phyloP scores from a whole-genome alignment of 257 asterid genomes.

The Nicotiana otophora region DNA sequence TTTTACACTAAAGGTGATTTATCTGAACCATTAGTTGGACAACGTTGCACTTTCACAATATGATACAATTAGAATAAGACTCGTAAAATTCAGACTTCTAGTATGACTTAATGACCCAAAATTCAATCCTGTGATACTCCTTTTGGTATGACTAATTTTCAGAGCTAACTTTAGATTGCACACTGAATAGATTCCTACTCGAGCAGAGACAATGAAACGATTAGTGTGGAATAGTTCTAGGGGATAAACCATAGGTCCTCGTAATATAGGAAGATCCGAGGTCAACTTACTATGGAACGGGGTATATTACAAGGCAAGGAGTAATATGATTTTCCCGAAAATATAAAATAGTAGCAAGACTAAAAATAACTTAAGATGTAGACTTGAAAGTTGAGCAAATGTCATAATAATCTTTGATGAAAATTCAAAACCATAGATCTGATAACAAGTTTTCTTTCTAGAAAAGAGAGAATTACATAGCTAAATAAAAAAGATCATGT shows the following conservation, averaged over 20 bases:
- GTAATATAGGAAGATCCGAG: neutral
- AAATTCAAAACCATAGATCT: neutral
- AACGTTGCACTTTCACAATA: neutral
- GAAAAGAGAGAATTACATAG: constrained; percentile 21
- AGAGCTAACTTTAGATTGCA: neutral
- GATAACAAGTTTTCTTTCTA: neutral
- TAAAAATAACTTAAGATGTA: neutral
- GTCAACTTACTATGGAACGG: neutral
- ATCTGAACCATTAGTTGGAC: neutral
- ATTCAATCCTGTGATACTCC: neutral
- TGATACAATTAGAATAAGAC: too few relatives aligned
- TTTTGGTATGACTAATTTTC: neutral
- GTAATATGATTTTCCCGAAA: neutral
- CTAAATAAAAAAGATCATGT: constrained; percentile 14
- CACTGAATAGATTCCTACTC: too few relatives aligned
- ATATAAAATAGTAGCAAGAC: too few relatives aligned
- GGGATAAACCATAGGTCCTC: too few relatives aligned
- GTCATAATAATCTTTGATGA: constrained; percentile 4
- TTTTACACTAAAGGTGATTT: neutral
- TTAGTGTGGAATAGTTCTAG: too few relatives aligned
- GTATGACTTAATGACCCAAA: neutral
- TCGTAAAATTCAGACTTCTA: too few relatives aligned
- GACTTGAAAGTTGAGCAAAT: neutral
- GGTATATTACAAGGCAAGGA: neutral
- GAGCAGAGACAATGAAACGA: too few relatives aligned